Evolutionary conservation across 2,329 filamentous ascomycete genomes (phyloP).

Genomic region (Zymoseptoria crescenta): DNA sequence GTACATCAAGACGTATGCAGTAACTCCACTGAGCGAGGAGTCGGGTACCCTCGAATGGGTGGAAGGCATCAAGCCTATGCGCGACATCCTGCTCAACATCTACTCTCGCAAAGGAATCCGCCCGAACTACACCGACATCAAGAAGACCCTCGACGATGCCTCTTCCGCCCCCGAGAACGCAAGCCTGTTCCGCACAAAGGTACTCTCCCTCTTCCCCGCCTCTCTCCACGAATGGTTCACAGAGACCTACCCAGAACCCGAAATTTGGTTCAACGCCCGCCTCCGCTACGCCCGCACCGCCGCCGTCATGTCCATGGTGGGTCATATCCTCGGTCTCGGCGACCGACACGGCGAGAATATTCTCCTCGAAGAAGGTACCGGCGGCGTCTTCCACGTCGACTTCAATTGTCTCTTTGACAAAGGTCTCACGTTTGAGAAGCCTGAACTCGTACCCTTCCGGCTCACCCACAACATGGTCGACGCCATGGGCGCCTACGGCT

Average conservation of each 20-base stretch:
- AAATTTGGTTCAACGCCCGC: conserved; percentile 82
- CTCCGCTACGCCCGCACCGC: conserved; percentile 86
- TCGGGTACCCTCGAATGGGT: conserved; percentile 99
- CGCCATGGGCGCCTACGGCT: conserved; percentile 90
- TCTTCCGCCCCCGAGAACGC: conserved; percentile 55
- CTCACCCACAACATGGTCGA: conserved; percentile 98
- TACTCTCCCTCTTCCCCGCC: conserved; percentile 63
- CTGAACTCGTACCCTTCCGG: conserved; percentile 90
- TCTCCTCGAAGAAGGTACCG: conserved; percentile 84
- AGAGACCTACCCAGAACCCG: conserved; percentile 87
- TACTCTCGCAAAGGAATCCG: conserved; percentile 67
- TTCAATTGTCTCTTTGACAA: conserved; percentile 99
- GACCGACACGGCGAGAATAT: conserved; percentile 98
- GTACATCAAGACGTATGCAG: conserved; percentile 94
- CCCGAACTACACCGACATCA: conserved; percentile 60
- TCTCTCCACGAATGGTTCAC: conserved; percentile 93
- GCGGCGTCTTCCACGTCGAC: conserved; percentile 93
- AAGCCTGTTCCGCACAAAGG: conserved; percentile 61
- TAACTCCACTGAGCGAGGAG: conserved; percentile 94
- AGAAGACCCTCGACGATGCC: conserved; percentile 55
- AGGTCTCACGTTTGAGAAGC: conserved; percentile 87
- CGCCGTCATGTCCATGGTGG: conserved; percentile 99
- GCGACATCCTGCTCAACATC: conserved; percentile 76
- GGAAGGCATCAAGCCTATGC: conserved; percentile 84
- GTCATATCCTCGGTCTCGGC: conserved; percentile 84